These are phyloP conservation scores for Azolla pinnata DNA, from an alignment of 75 land plant genomes.

Conservation along the genomic window DNA sequence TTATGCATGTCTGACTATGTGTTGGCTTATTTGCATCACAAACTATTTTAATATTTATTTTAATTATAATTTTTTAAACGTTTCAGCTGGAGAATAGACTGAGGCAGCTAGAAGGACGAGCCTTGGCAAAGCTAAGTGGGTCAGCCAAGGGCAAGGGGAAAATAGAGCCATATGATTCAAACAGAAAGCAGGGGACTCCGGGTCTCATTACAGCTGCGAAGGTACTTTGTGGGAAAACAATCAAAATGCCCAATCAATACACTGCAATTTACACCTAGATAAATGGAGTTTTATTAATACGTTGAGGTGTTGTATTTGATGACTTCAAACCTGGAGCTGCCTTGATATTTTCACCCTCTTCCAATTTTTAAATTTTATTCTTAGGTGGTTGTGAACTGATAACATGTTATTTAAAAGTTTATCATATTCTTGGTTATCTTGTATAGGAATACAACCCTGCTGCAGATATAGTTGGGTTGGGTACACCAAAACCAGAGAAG, in stretches of 20 bases:
- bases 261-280: too few relatives aligned
- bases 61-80: too few relatives aligned
- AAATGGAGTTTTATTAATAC: too few relatives aligned
- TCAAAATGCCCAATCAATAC: too few relatives aligned
- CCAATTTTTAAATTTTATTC: background rate
- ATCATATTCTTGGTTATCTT: background rate
- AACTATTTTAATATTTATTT: too few relatives aligned
- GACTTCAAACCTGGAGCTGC: too few relatives aligned
- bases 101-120: constrained; percentile 74
- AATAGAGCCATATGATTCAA: constrained; percentile 80
- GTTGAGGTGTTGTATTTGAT: too few relatives aligned
- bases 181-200: constrained; percentile 60
- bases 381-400: background rate
- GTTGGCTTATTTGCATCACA: too few relatives aligned
- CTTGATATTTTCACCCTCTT: too few relatives aligned
- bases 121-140: constrained; percentile 62
- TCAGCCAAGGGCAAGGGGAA: constrained; percentile 80
- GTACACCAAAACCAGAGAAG: constrained; percentile 8
- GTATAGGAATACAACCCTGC: constrained; percentile 82
- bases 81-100: constrained; percentile 74
- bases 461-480: constrained; percentile 49
- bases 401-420: background rate
- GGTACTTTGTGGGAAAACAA: constrained; percentile 35
- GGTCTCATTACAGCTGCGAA: constrained; percentile 77
- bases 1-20: constrained; percentile 2